Percentiles rank a stretch among this genome's conserved stretches.
These are phyloP conservation scores for Eleusine indica DNA, from an alignment of 176 grass and related monocot species.

Conservation along the genomic window DNA sequence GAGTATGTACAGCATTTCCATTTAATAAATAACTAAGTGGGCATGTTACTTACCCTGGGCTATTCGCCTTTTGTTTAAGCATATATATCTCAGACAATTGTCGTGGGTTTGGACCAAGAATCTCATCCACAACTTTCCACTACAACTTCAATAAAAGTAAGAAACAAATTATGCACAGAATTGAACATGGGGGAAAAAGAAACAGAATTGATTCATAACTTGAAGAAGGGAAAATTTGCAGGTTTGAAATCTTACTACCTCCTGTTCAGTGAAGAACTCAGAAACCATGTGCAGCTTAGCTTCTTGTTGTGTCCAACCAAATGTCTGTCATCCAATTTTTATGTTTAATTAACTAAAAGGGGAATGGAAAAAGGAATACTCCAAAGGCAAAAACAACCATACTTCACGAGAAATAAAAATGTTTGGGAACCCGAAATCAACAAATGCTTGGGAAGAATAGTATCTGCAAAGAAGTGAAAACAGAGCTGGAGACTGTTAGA, in stretches of 20 bases:
- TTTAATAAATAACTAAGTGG: not conserved
- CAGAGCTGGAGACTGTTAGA: constrained; percentile 1
- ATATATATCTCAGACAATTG: constrained; percentile 89
- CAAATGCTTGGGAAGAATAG: constrained; percentile 92
- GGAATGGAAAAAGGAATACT: not conserved
- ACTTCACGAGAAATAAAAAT: constrained; percentile 99
- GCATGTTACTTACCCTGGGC: constrained; percentile 55
- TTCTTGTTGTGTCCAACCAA: constrained; percentile 89
- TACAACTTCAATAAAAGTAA: constrained; percentile 92
- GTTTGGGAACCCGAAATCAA: constrained; percentile 92
- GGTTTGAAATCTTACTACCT: constrained; percentile 66
- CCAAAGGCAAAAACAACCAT: constrained; percentile 37
- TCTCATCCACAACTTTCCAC: constrained; percentile 97
- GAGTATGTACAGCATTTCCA: no score
- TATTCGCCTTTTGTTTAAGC: constrained; percentile 76
- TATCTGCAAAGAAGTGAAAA: constrained; percentile 58
- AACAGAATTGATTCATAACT: constrained; percentile 22
- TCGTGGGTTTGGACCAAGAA: constrained; percentile 85
- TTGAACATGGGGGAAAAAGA: constrained; percentile 2
- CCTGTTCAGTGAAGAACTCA: constrained; percentile 88
- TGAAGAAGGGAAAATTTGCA: constrained; percentile 29
- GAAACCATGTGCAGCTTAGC: constrained; percentile 93
- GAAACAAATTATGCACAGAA: constrained; percentile 55
- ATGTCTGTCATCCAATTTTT: constrained; percentile 58
- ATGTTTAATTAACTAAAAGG: constrained; percentile 6